These are phyloP conservation scores for Avena atlantica DNA, from an alignment of 176 grass and related monocot species.

Conservation along the genomic window DNA sequence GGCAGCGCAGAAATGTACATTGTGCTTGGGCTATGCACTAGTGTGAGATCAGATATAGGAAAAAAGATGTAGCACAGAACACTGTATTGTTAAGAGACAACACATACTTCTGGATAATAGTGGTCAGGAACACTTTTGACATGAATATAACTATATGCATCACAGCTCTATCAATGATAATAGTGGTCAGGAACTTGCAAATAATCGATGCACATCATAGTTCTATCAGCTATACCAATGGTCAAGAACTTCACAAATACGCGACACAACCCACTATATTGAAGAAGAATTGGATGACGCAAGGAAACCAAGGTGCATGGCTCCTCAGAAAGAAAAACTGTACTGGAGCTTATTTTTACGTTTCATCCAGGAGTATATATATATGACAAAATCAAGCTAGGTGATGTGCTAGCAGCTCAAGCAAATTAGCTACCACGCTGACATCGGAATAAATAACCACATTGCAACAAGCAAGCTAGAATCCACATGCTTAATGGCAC, in stretches of 20 bases:
- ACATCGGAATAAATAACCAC: background rate
- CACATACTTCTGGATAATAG: background rate
- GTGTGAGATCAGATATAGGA: slow-evolving; percentile 10
- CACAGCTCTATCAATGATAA: background rate
- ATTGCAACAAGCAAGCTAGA: background rate
- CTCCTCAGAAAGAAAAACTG: background rate
- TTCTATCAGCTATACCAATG: background rate
- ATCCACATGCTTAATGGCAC: slow-evolving; percentile 29
- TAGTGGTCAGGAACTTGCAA: slow-evolving; percentile 11
- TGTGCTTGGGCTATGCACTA: background rate
- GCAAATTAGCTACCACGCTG: slow-evolving; percentile 17
- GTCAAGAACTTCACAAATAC: slow-evolving; percentile 4
- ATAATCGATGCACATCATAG: background rate
- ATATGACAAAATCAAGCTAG: background rate
- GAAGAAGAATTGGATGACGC: background rate
- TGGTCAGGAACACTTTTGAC: no score
- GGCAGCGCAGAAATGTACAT: background rate
- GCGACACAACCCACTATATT: background rate
- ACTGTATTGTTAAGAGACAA: background rate
- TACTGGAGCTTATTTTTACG: background rate
- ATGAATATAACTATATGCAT: slow-evolving; percentile 4
- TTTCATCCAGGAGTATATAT: slow-evolving; percentile 20
- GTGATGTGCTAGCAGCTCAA: background rate
- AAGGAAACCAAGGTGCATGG: slow-evolving; percentile 17
- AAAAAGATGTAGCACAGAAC: background rate